Evolutionary conservation across 768 basidiomycete species (phyloP).

Genomic region (Cubamyces sp.): DNA sequence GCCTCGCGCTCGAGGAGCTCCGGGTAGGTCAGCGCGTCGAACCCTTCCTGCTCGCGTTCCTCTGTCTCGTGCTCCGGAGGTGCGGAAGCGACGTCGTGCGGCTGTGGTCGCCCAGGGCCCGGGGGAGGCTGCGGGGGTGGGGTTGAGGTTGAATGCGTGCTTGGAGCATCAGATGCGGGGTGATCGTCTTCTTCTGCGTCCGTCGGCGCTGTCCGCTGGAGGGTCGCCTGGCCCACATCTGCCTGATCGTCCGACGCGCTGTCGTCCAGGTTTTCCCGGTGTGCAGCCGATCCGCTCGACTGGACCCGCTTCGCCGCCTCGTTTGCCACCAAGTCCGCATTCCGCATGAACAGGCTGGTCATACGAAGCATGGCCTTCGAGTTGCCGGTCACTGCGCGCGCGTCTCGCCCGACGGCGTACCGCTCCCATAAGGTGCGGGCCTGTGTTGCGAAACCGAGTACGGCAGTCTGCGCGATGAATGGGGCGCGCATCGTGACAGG

Average conservation of each 20-base stretch:
- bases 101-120: not conserved
- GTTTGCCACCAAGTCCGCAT: conserved; percentile 18
- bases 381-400: conserved; percentile 44
- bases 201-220: not conserved
- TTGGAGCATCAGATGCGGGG: conserved; percentile 25
- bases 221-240: not conserved
- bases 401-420: conserved; percentile 48
- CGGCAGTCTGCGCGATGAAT: conserved; percentile 53
- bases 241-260: conserved; percentile 6
- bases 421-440: conserved; percentile 63
- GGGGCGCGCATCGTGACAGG: conserved; percentile 48
- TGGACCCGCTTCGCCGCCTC: not conserved
- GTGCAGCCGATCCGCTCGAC: conserved; percentile 1
- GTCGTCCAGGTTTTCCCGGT: conserved; percentile 14
- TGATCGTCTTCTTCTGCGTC: conserved; percentile 7
- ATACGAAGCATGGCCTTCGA: conserved; percentile 54
- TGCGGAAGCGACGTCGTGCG: conserved; percentile 8
- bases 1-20: conserved; percentile 32
- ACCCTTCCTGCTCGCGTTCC: not conserved
- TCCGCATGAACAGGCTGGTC: conserved; percentile 48
- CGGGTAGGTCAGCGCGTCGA: conserved; percentile 15
- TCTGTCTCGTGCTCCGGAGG: conserved; percentile 3
- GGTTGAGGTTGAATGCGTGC: conserved; percentile 8
- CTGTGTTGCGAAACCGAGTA: conserved; percentile 48
- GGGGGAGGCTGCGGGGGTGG: conserved; percentile 18